Conservation (phyloP, 2,329 filamentous ascomycete species). For the Talaromyces piceae region DNA sequence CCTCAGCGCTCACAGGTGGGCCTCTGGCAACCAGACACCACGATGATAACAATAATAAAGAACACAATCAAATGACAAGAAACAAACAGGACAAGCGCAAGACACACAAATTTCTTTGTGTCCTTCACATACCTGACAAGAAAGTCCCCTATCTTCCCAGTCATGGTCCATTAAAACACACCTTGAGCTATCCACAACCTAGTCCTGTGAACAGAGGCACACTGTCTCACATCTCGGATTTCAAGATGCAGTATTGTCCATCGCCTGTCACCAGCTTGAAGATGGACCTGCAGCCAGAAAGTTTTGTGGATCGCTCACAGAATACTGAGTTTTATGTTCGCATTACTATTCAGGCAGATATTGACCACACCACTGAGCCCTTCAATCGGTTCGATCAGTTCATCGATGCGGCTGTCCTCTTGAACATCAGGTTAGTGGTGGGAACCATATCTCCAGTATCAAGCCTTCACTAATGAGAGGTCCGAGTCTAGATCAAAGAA, state of each 20-base stretch:
- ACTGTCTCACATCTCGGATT: background rate
- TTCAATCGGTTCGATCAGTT: constrained; percentile 16
- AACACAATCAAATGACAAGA: too few relatives aligned
- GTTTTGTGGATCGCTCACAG: background rate
- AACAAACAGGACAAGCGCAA: background rate
- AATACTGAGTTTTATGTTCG: constrained; percentile 26
- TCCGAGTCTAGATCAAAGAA: background rate
- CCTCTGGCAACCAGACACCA: background rate
- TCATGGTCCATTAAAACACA: constrained; percentile 4
- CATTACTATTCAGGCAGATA: constrained; percentile 25
- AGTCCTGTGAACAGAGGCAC: background rate
- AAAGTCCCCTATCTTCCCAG: constrained; percentile 4
- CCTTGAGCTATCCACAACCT: constrained; percentile 1
- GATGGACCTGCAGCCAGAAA: constrained; percentile 13
- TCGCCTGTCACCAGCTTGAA: constrained; percentile 17
- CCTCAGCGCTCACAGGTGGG: background rate
- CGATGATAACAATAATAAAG: background rate
- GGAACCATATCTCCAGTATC: too few relatives aligned
- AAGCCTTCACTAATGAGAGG: background rate
- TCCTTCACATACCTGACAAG: constrained; percentile 9
- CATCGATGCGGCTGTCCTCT: constrained; percentile 28
- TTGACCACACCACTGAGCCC: constrained; percentile 12
- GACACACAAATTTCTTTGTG: constrained; percentile 2
- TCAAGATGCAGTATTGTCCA: constrained; percentile 6
- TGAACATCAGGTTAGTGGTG: constrained; percentile 29